A percentile compares a stretch with the other conserved stretches of the same genome.
Conservation (phyloP, 768 basidiomycete species). For the Leucocoprinus leucothites region DNA sequence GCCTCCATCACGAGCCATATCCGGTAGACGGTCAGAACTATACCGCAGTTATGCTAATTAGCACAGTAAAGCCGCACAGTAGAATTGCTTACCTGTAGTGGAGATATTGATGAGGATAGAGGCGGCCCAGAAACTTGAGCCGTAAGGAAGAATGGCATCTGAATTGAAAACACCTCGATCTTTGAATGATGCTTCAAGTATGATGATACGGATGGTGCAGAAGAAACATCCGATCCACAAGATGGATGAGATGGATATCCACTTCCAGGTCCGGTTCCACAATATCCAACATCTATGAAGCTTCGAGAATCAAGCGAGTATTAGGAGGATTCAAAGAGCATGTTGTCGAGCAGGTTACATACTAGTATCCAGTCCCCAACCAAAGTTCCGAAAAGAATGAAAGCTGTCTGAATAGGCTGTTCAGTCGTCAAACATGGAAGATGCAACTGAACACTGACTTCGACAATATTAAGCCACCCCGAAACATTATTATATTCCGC, state of each 20-base stretch:
- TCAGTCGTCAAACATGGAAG: neutral
- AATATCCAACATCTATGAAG: slow-evolving; percentile 10
- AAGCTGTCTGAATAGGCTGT: neutral
- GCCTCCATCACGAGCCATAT: slow-evolving; percentile 1
- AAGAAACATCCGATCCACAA: slow-evolving; percentile 4
- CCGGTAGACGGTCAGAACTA: slow-evolving; percentile 4
- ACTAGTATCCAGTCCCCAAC: slow-evolving; percentile 1
- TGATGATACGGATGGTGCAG: slow-evolving; percentile 3
- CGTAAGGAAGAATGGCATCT: neutral
- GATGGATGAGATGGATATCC: neutral
- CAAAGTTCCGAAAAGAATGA: slow-evolving; percentile 3
- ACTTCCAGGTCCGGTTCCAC: slow-evolving; percentile 1
- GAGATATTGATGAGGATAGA: slow-evolving; percentile 9
- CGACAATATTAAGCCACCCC: slow-evolving; percentile 1
- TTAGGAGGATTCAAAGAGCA: neutral
- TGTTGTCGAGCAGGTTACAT: neutral
- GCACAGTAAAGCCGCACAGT: too few species aligned
- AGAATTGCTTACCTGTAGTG: neutral
- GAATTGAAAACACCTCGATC: slow-evolving; percentile 2
- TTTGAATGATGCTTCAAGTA: neutral
- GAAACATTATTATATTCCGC: neutral
- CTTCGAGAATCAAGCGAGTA: neutral
- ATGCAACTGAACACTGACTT: neutral
- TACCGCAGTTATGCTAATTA: too few species aligned
- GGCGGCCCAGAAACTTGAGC: slow-evolving; percentile 1